phyloP scores from a whole-genome alignment of 192 early-diverging fungal species.

The Gigaspora rosea region DNA sequence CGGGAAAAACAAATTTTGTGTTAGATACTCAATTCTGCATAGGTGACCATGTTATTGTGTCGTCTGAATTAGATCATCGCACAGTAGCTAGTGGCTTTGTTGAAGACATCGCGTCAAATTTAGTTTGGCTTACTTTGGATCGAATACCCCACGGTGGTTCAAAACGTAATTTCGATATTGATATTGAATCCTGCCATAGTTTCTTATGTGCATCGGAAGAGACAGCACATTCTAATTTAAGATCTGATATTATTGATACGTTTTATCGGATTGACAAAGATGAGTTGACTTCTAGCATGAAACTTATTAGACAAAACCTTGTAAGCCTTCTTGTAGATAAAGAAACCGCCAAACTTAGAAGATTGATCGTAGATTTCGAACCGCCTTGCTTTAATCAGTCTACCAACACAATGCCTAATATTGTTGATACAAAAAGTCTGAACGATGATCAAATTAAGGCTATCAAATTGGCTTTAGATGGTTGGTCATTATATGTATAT shows the following conservation, averaged over 20 bases:
- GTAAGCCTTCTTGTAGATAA: slow-evolving; percentile 64
- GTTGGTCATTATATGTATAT: slow-evolving; percentile 16
- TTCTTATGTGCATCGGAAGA: slow-evolving; percentile 45
- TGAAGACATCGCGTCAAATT: slow-evolving; percentile 46
- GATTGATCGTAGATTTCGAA: slow-evolving; percentile 79
- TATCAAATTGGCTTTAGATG: slow-evolving; percentile 68
- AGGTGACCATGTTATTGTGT: slow-evolving; percentile 84
- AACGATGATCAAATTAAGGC: slow-evolving; percentile 75
- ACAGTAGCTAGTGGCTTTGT: slow-evolving; percentile 80
- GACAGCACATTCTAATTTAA: slow-evolving; percentile 31
- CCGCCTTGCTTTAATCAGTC: slow-evolving; percentile 60
- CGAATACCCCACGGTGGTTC: slow-evolving; percentile 68
- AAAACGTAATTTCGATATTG: slow-evolving; percentile 53
- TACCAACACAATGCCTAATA: neutral
- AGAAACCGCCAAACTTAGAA: slow-evolving; percentile 52
- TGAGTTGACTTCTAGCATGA: slow-evolving; percentile 70
- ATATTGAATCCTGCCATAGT: slow-evolving; percentile 59
- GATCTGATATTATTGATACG: slow-evolving; percentile 41
- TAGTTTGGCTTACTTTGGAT: slow-evolving; percentile 61
- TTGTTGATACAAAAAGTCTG: slow-evolving; percentile 43
- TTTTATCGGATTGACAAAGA: slow-evolving; percentile 84
- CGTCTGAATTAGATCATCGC: slow-evolving; percentile 65
- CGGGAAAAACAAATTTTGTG: slow-evolving; percentile 31
- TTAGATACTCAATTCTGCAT: slow-evolving; percentile 55
- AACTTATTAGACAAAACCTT: slow-evolving; percentile 72